These are phyloP conservation scores for Metschnikowia santaceciliae DNA, from an alignment of 805 yeast species.

Conservation along the genomic window DNA sequence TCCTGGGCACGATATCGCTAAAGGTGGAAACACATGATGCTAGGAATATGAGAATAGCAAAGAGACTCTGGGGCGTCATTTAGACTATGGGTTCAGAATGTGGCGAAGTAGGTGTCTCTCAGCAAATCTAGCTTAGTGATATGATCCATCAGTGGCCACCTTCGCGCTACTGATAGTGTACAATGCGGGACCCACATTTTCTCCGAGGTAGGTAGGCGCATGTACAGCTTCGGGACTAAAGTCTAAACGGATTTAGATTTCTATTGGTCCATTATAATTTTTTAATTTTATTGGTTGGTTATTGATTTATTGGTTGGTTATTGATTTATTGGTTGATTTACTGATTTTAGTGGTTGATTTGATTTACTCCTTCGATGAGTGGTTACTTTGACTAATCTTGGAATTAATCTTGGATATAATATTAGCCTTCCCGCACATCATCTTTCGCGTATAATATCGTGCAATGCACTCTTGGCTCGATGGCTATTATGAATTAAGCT, in stretches of 20 bases:
- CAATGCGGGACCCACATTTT: not conserved
- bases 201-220: too few species aligned
- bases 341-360: too few species aligned
- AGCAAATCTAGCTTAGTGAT: not conserved
- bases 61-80: not conserved
- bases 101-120: not conserved
- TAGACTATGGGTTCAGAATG: not conserved
- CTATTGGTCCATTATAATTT: too few species aligned
- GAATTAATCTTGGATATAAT: too few species aligned
- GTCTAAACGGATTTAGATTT: too few species aligned
- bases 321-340: too few species aligned
- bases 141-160: not conserved
- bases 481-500: not conserved
- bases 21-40: slow-evolving; percentile 1
- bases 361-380: too few species aligned
- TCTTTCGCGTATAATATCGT: not conserved
- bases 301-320: too few species aligned
- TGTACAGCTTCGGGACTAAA: too few species aligned
- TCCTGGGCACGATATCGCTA: not conserved
- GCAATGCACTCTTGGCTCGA: not conserved
- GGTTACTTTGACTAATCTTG: too few species aligned
- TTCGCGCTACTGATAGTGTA: slow-evolving; percentile 3
- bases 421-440: not conserved
- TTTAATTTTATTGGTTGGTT: too few species aligned
- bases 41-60: not conserved